Conservation (phyloP, 179 eudicot species). For the Silene noctiflora region DNA sequence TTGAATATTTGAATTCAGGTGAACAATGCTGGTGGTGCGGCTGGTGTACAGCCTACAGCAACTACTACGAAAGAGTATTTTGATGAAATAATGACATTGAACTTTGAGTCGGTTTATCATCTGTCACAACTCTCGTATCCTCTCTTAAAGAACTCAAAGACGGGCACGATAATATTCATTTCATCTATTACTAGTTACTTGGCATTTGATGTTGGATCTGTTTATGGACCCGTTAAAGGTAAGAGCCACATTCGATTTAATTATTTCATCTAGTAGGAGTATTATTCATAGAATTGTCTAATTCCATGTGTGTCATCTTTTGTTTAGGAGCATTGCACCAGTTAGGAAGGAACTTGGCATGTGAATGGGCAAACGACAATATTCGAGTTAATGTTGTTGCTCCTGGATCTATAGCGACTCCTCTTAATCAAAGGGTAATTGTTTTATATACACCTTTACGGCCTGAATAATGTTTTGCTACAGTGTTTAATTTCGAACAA, state of each 20-base stretch:
- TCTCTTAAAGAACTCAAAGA: slow-evolving; percentile 52
- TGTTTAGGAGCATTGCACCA: slow-evolving; percentile 23
- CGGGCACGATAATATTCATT: slow-evolving; percentile 48
- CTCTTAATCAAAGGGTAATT: not conserved
- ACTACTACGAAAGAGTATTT: slow-evolving; percentile 41
- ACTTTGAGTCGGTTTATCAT: slow-evolving; percentile 60
- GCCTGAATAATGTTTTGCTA: too few relatives aligned
- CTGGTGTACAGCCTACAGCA: slow-evolving; percentile 28
- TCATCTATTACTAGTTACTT: slow-evolving; percentile 51
- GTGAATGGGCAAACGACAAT: slow-evolving; percentile 30
- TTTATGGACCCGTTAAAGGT: slow-evolving; percentile 27
- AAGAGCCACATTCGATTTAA: too few relatives aligned
- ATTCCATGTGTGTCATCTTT: too few relatives aligned
- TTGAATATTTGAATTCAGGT: slow-evolving; percentile 19
- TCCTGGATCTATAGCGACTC: slow-evolving; percentile 13
- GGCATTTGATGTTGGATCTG: slow-evolving; percentile 15
- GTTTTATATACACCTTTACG: too few relatives aligned
- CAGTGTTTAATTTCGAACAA: too few relatives aligned
- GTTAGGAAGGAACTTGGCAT: slow-evolving; percentile 25
- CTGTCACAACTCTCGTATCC: slow-evolving; percentile 62
- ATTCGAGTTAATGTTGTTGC: slow-evolving; percentile 25
- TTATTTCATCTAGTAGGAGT: too few relatives aligned
- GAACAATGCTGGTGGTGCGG: slow-evolving; percentile 31
- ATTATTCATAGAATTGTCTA: too few relatives aligned
- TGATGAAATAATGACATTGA: slow-evolving; percentile 37